Percentiles rank a stretch among this genome's conserved stretches.
phyloP scores from a whole-genome alignment of 371 early-diverging fungal species.

The Batkoa obscura region DNA sequence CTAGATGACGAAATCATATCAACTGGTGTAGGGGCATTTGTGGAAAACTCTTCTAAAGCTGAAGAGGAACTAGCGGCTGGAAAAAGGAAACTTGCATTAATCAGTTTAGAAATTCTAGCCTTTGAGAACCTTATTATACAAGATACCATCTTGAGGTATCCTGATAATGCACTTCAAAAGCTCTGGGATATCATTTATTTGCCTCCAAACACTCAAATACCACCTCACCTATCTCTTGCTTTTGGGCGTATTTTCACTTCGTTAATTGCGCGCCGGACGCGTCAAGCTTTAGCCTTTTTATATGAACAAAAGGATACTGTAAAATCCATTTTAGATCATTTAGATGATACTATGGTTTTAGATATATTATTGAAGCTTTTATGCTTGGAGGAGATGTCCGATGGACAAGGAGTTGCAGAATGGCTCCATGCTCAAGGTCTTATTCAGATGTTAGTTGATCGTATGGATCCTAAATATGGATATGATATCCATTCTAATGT shows the following conservation, averaged over 20 bases:
- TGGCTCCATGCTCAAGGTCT: constrained; percentile 72
- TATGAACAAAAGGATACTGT: constrained; percentile 7
- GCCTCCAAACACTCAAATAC: background rate
- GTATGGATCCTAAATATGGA: constrained; percentile 43
- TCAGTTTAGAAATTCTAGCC: constrained; percentile 3
- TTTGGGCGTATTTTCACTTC: background rate
- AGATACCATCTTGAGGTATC: background rate
- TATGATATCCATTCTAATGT: constrained; percentile 64
- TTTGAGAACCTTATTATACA: background rate
- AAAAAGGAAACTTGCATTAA: background rate
- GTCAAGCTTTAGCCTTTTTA: background rate
- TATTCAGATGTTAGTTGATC: constrained; percentile 48
- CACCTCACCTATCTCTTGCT: background rate
- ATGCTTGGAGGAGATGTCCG: constrained; percentile 71
- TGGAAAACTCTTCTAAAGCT: background rate
- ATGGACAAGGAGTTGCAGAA: constrained; percentile 43
- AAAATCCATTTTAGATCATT: constrained; percentile 43
- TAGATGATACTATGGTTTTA: constrained; percentile 68
- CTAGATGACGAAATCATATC: background rate
- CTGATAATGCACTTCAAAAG: background rate
- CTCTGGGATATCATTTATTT: constrained; percentile 2
- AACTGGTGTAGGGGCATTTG: background rate
- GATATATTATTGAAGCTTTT: constrained; percentile 80
- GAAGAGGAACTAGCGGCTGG: background rate
- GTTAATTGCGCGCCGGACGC: background rate